Evolutionary conservation across 1,284 basidiomycete species (phyloP), one percentile per base, ranked within the genome.

Genomic region (Cryptococcus jaspeensis): DNA sequence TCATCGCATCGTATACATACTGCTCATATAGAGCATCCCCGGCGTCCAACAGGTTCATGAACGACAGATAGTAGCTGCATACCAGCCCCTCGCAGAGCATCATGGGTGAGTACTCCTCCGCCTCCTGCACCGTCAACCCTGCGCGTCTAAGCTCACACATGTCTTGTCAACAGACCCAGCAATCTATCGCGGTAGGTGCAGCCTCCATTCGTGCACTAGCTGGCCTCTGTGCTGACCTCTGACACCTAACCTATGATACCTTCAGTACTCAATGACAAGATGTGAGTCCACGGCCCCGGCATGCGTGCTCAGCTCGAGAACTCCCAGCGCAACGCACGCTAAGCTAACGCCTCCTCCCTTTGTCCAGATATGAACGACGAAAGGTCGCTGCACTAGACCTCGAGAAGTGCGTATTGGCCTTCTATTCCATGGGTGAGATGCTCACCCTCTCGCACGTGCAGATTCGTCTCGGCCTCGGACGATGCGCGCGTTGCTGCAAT

Each of bases 331-430:
- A 89, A 90, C 20, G 41, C n/a, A n/a, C n/a, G n/a, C n/a, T n/a
- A n/a, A n/a, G n/a, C 42, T 54, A n/a, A 47, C 40, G 15, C 47
- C 44, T 81, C 86, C 90, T 76, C 92, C 13, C 52, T 32, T 32
- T 32, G 28, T 32, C 28, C 28, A 76, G 74, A 46, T 76, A 98
- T 74, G 95, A 98, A 81, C 91, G 92, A 79, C 86, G 96, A 60
- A 98, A 98, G 80, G 87, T 90, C 9, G 92, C 94, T 4, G 94
- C 95, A 1, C 85, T 97, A 55, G 94, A 97, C 59, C 84, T 98
- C 50, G 94, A 98, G 81, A 95, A 93, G 89, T 93, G 75, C 63
- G 80, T 63, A 37, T 20, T 35, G 22, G 16, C 5, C 23, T 4
- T 20, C 18, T 18, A 5, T 18, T 25, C 12, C 28, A 32, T 32